Base-by-base conservation (phyloP, 2,329 filamentous ascomycete species). In the Aspergillus brasiliensis region DNA sequence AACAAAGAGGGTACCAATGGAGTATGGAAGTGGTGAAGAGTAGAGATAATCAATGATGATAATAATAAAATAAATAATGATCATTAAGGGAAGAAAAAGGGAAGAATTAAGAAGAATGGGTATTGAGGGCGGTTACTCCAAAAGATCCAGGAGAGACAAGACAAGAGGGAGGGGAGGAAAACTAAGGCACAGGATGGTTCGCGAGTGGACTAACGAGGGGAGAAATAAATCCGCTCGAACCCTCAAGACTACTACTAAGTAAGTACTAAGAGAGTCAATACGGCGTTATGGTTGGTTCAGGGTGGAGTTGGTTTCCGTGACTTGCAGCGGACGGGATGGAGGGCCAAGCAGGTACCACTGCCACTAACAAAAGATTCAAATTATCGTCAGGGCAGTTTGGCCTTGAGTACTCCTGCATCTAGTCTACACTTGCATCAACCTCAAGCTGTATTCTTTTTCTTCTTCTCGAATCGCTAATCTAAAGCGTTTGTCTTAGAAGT, bases 261-360 rank as follows among this genome's bases (percentile, higher is more conserved):
- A n/a, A n/a, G n/a, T n/a, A n/a, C n/a, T n/a, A n/a, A n/a, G n/a
- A n/a, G n/a, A n/a, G n/a, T n/a, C n/a, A n/a, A n/a, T n/a, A n/a
- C 31, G 31, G 31, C 31, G 31, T 34, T 34, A 34, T 11, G 31
- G 31, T 34, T 34, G 31, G 31, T 49, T 58, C 49, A 46, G 40
- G 51, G 61, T 62, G 61, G 61, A 62, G 61, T 57, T 62, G 51
- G 49, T 58, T 56, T 58, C 56, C 56, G 53, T 61, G 51, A 61
- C 58, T 57, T 61, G 59, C 56, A 62, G 61, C 52, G 38, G 52
- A 54, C 51, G 51, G 51, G 51, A 28, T 54, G 37, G 40, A 54
- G 11, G 17, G 47, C 51, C 51, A 52, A 55, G 52, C 52, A 55
- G 52, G 52, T 55, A 55, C 52, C 37, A 38, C 31, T 34, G 31